Base-by-base conservation (phyloP, 1,139 yeast genomes). In the Arxiozyma heterogenica region DNA sequence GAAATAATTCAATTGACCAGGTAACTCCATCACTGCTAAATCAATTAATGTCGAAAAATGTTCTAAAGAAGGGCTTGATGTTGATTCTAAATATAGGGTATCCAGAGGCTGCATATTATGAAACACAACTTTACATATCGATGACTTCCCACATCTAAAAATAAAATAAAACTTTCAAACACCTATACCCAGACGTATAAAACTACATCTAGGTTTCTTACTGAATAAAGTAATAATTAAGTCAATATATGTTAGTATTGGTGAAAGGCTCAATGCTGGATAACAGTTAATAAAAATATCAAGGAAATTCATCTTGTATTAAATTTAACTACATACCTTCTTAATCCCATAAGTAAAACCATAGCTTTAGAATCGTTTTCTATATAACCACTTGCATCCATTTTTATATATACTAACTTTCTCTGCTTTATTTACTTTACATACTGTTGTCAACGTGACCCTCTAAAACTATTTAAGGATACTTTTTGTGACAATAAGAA, bases 91-190 rank as follows among this genome's bases (percentile, higher is more conserved):
- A 65, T 91, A 93, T 48, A 91, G 70, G 0, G 98, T 91, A 65
- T 93, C 98, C 57, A 91, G 74, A 1, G 98, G 98, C 66, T 89
- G 96, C 96, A 94, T 89, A 67, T 89, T 87, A 67, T 93, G 96
- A 71, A 93, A 93, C 1, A 93, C 95, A 25, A 93, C 98, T 69
- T 91, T 90, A 65, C 96, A 85, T 41, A 91, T 90, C 3, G 96
- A 88, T 11, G 95, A 86, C 69, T 91, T 91, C 18, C 98, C 98
- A 54, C 76, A 74, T 57, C 74, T 56, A 20, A 44, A 23, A 46
- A n/a, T 1, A 23, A 48, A 39, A 12, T n/a, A 48, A 34, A 34
- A 34, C 39, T 15, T 34, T 15, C 39, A 34, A 34, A 34, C n/a
- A 34, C 39, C 12, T 34, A 34, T n/a, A 34, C 39, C 3, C 8